A percentile compares a stretch with the other conserved stretches of the same genome.
phyloP scores from a whole-genome alignment of 441 rosid genomes.

The Viola pubescens region DNA sequence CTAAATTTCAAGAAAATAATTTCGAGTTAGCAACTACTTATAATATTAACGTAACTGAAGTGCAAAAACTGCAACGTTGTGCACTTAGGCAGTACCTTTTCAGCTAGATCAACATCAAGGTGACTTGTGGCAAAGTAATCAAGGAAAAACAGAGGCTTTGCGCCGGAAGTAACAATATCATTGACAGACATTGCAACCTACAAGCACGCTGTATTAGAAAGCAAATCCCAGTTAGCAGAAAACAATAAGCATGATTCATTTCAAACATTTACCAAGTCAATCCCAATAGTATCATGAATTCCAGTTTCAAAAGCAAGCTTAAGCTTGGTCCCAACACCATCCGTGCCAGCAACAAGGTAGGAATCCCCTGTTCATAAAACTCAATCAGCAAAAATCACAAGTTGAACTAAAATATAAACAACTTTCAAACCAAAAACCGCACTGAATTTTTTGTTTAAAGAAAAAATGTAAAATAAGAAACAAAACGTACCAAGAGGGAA shows the following conservation, averaged over 20 bases:
- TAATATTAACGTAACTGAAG: neutral
- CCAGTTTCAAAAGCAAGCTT: constrained; percentile 91
- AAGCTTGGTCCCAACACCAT: constrained; percentile 95
- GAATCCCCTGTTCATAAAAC: constrained; percentile 53
- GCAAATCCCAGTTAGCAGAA: constrained; percentile 4
- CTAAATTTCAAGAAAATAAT: constrained; percentile 26
- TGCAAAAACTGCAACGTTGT: neutral
- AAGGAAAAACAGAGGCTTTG: constrained; percentile 84
- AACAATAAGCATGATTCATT: neutral
- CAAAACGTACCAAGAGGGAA: constrained; percentile 56
- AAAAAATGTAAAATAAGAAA: neutral
- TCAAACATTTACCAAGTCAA: constrained; percentile 58
- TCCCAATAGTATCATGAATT: constrained; percentile 82
- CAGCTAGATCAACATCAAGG: constrained; percentile 94
- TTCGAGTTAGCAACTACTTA: neutral
- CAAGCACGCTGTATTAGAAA: constrained; percentile 10
- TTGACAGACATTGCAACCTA: constrained; percentile 98
- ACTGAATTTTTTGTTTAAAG: no score
- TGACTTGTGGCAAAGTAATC: constrained; percentile 90
- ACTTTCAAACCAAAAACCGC: neutral
- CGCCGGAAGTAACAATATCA: constrained; percentile 92
- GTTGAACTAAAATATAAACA: no score
- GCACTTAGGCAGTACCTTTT: constrained; percentile 43
- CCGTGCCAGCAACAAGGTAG: constrained; percentile 87
- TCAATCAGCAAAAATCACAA: constrained; percentile 3